Percentiles rank a stretch among this genome's conserved stretches.
These are phyloP conservation scores for Leccinum ponderosum DNA, from an alignment of 1,284 basidiomycete species.

Conservation along the genomic window DNA sequence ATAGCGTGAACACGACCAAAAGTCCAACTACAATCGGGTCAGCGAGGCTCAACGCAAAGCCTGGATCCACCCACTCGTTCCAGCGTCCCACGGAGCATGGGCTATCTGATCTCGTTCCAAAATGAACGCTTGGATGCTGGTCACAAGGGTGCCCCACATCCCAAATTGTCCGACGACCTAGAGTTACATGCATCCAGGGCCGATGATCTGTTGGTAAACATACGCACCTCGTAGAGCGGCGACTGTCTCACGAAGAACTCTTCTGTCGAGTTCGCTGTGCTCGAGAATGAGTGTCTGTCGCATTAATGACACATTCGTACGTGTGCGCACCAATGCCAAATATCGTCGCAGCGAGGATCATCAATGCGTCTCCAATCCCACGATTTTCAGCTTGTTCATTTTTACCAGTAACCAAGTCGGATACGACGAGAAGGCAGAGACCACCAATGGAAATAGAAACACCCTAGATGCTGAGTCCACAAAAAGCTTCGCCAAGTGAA, in stretches of 20 bases:
- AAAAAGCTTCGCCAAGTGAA: neutral
- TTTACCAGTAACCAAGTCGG: slow-evolving; percentile 69
- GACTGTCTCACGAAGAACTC: slow-evolving; percentile 80
- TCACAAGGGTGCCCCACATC: slow-evolving; percentile 79
- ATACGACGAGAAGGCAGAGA: slow-evolving; percentile 72
- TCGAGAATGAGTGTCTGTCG: neutral
- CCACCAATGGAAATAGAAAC: slow-evolving; percentile 71
- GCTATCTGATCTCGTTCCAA: slow-evolving; percentile 70
- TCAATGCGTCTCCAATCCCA: slow-evolving; percentile 78
- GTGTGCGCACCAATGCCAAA: slow-evolving; percentile 76
- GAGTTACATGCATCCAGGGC: neutral
- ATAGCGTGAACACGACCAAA: slow-evolving; percentile 64
- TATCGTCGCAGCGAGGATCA: slow-evolving; percentile 80
- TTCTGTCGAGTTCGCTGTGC: slow-evolving; percentile 77
- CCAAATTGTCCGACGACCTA: slow-evolving; percentile 81
- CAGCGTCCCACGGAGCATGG: slow-evolving; percentile 65
- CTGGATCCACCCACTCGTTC: slow-evolving; percentile 49
- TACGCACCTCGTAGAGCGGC: slow-evolving; percentile 71
- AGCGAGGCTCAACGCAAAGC: neutral
- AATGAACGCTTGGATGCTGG: slow-evolving; percentile 69
- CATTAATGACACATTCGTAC: neutral
- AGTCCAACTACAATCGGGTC: slow-evolving; percentile 56
- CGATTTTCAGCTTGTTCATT: slow-evolving; percentile 60
- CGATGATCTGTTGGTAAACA: neutral
- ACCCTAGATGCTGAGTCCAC: slow-evolving; percentile 45